Percentiles rank a stretch among this genome's conserved stretches.
These are phyloP conservation scores for Kuraishia ogatae DNA, from an alignment of 805 yeast genomes.

Conservation along the genomic window DNA sequence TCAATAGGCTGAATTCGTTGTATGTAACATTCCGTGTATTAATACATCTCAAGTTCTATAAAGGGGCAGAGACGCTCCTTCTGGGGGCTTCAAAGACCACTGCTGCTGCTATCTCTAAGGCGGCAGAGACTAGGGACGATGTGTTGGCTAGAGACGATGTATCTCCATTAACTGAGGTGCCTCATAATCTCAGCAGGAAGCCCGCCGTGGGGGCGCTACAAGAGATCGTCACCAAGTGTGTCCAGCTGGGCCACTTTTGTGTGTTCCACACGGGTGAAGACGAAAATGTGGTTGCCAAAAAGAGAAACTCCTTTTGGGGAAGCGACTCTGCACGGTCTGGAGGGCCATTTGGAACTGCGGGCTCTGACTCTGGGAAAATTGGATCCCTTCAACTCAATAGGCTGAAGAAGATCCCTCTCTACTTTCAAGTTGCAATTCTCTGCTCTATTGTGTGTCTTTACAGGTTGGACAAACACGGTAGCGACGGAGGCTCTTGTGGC, in stretches of 20 bases:
- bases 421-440: not conserved
- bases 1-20: conserved; percentile 20
- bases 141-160: not conserved
- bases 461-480: not conserved
- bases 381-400: not conserved
- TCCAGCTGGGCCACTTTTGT: conserved; percentile 1
- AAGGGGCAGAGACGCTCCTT: not conserved
- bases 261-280: conserved; percentile 6
- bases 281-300: not conserved
- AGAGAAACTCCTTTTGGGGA: not conserved
- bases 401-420: not conserved
- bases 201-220: not conserved
- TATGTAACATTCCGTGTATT: conserved; percentile 20
- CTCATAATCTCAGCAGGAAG: not conserved
- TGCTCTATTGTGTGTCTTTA: not conserved
- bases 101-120: not conserved
- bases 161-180: not conserved
- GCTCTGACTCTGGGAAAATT: not conserved
- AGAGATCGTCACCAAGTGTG: not conserved
- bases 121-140: too few relatives aligned
- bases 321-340: not conserved
- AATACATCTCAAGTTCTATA: conserved; percentile 10
- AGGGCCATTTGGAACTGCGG: not conserved
- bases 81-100: not conserved
- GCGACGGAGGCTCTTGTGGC: not conserved